Evolutionary conservation across 805 yeast genomes (phyloP).

Genomic region (Lachancea kluyveri): DNA sequence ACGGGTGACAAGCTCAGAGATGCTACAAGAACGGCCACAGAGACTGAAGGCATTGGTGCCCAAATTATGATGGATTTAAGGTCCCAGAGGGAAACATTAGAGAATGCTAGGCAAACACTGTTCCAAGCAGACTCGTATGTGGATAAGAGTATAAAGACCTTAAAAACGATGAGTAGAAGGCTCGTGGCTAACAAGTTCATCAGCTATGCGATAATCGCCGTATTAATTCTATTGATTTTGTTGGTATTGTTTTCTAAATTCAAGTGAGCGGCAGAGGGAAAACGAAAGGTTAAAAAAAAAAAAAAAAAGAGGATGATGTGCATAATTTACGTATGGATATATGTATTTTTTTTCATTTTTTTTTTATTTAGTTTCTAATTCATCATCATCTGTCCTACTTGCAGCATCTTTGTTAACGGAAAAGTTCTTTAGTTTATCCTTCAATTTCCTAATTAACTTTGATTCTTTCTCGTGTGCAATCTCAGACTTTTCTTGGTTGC

Average conservation of each 20-base stretch:
- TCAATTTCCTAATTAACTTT: conserved; percentile 4
- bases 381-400: conserved; percentile 4
- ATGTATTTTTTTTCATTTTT: neutral
- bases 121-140: conserved; percentile 90
- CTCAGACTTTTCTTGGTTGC: neutral
- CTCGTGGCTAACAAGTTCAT: conserved; percentile 86
- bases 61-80: conserved; percentile 82
- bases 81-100: conserved; percentile 88
- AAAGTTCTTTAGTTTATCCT: conserved; percentile 2
- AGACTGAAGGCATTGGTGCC: conserved; percentile 89
- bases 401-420: conserved; percentile 2
- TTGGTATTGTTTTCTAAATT: conserved; percentile 82
- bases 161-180: conserved; percentile 87
- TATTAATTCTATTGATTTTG: conserved; percentile 71
- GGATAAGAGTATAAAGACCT: conserved; percentile 79
- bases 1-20: conserved; percentile 80
- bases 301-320: too few species aligned
- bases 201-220: conserved; percentile 87
- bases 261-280: conserved; percentile 33
- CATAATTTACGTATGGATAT: neutral
- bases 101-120: conserved; percentile 78
- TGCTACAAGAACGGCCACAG: conserved; percentile 83
- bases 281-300: neutral
- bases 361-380: conserved; percentile 3
- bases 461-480: conserved; percentile 6